Base-by-base conservation (phyloP, 2,329 filamentous ascomycete genomes). In the Penicillium rolfsii region DNA sequence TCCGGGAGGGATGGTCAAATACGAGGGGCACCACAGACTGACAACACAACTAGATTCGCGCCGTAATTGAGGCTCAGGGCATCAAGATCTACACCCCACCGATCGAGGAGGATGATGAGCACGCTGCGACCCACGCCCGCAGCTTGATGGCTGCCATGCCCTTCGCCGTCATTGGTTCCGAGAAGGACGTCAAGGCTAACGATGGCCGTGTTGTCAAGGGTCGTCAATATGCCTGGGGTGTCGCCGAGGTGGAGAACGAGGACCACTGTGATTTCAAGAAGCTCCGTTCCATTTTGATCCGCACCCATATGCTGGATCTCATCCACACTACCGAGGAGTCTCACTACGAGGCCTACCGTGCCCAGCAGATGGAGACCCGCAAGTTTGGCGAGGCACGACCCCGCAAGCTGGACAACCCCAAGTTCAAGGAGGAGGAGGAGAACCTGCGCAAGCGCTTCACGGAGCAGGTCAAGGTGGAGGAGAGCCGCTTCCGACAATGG, bases 231-330 rank as follows among this genome's bases (percentile, higher is more conserved):
- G 92, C 93, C 58, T 99, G 95, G 95, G 95, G 95, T 85, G 95
- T 99, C 73, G 95, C 95, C 64, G 95, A 99, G 81, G 95, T 99
- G 55, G 95, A 99, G 86, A 99, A 99, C 77, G 95, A 99, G 83
- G 95, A 99, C 77, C 95, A 99, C 86, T 99, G 95, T 82, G 95
- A 99, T 82, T 99, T 99, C 86, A 99, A 99, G 90, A 99, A 99
- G 86, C 90, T 99, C 66, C 93, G 95, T 73, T 97, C 94, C 52
- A 98, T 99, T 74, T 86, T 99, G 70, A 98, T 99, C 84, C 92
- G 95, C 80, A 97, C 94, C 54, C 95, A 99, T 85, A 99, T 99
- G 95, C 88, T 99, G 74, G 95, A 99, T 78, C 90, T 99, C 67
- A 99, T 99, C 78, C 95, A 99, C 85, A 99, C 96, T 67, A 99